A percentile compares a stretch with the other conserved stretches of the same genome.
Conservation (phyloP, 2,329 filamentous ascomycete species). For the Zasmidium cellare region DNA sequence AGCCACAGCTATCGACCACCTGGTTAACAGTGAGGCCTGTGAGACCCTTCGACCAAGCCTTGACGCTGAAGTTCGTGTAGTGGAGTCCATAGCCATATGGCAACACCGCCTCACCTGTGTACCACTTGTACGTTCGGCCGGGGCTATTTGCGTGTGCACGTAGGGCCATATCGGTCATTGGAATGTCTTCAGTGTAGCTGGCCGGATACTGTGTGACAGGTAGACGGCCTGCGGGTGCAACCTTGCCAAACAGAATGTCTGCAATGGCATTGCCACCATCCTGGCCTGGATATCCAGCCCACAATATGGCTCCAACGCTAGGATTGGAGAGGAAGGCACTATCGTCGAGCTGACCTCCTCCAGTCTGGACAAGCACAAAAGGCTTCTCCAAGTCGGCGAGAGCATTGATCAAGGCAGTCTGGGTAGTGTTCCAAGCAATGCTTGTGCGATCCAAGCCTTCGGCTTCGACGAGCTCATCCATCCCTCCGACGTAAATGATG, state of each 20-base stretch:
- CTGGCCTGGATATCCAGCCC: constrained; percentile 47
- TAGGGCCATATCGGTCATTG: constrained; percentile 31
- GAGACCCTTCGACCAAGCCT: neutral
- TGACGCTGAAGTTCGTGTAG: constrained; percentile 41
- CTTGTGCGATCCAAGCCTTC: constrained; percentile 43
- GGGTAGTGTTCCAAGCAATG: constrained; percentile 45
- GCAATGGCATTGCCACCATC: constrained; percentile 43
- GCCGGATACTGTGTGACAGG: constrained; percentile 39
- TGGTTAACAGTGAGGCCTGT: constrained; percentile 35
- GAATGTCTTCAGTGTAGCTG: constrained; percentile 35
- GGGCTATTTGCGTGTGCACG: constrained; percentile 38
- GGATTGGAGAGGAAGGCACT: constrained; percentile 40
- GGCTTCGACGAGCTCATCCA: constrained; percentile 43
- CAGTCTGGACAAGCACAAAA: constrained; percentile 43
- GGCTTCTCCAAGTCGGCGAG: constrained; percentile 41
- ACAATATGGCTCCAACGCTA: constrained; percentile 44
- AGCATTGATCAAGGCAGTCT: constrained; percentile 42
- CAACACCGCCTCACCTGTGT: constrained; percentile 38
- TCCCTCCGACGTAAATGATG: constrained; percentile 25
- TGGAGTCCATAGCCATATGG: constrained; percentile 47
- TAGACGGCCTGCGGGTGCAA: constrained; percentile 44
- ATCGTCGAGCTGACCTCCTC: constrained; percentile 46
- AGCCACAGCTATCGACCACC: neutral
- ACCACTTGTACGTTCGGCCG: constrained; percentile 49
- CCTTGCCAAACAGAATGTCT: constrained; percentile 44